Base-by-base conservation (phyloP, 257 asterid species). In the Eucommia ulmoides region DNA sequence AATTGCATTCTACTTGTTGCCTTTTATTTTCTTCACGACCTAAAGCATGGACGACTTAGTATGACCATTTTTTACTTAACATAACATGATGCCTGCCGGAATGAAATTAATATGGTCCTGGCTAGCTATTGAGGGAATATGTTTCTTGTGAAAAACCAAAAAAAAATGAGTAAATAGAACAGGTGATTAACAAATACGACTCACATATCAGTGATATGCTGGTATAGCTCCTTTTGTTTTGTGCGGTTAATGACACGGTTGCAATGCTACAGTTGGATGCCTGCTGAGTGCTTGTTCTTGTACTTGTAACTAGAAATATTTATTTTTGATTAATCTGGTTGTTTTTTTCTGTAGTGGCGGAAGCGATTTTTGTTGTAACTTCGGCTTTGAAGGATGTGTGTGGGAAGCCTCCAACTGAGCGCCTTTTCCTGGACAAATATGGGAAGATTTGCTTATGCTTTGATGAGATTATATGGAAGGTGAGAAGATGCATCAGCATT, bases 391-490 rank as follows among this genome's bases (percentile, higher is more conserved):
- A 89, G 81, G 96, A 89, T 53, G 88, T 85, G 14, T 85, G 98
- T 62, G 98, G 88, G 52, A 85, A 89, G 65, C 74, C 82, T 64
- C 96, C 94, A 18, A 78, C 88, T 0, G 96, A 89, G 64, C 91
- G 93, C 50, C 86, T 85, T 59, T 89, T 89, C 62, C 92, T 85
- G 18, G 98, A 89, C 71, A 85, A 85, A 65, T 89, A 89, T 56
- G 98, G 96, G 51, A 91, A 81, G 70, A 79, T 91, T 55, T 91
- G 98, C 72, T 67, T 91, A 83, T 86, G 89, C 72, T 60, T 86
- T 72, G 98, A 91, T 71, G 98, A 91, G 77, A 86, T 91, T 65
- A 94, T 91, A 44, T 85, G 96, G 92, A 78, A 81, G 94, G 98
- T 86, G 35, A 72, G 72, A 16, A 22, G 24, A 20, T 46, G 16